Percentiles rank a stretch among this genome's conserved stretches.
Evolutionary conservation across 1,284 basidiomycete species (phyloP).

Genomic region (Albatrellus sp.): DNA sequence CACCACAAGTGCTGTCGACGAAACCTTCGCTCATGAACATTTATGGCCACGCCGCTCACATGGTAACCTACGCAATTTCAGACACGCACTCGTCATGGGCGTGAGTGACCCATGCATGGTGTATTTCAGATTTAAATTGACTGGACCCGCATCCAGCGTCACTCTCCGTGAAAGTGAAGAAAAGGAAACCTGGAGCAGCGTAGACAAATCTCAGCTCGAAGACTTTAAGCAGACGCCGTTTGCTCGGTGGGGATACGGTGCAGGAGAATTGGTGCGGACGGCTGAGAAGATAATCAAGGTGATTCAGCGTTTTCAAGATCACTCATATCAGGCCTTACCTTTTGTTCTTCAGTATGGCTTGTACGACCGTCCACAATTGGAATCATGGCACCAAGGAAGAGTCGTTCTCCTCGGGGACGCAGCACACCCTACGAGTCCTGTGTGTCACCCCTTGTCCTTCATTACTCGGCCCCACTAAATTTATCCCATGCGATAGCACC

Average conservation of each 20-base stretch:
- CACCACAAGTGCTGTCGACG: conserved; percentile 13
- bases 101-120: conserved; percentile 16
- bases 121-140: neutral
- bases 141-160: conserved; percentile 16
- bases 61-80: conserved; percentile 26
- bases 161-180: conserved; percentile 25
- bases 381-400: conserved; percentile 27
- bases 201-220: conserved; percentile 21
- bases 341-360: conserved; percentile 24
- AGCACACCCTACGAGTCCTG: conserved; percentile 23
- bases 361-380: conserved; percentile 31
- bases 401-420: conserved; percentile 23
- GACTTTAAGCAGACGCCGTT: conserved; percentile 18
- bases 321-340: neutral
- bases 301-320: neutral
- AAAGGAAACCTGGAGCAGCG: conserved; percentile 30
- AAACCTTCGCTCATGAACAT: conserved; percentile 20
- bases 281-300: conserved; percentile 29
- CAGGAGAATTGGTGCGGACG: conserved; percentile 22
- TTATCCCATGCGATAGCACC: conserved; percentile 20
- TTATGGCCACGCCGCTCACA: conserved; percentile 25
- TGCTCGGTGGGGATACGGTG: conserved; percentile 23
- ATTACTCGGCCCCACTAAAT: neutral
- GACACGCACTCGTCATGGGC: conserved; percentile 26
- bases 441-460: conserved; percentile 7